phyloP scores from a whole-genome alignment of 306 rosid genomes.

The Adenanthera pavonina region DNA sequence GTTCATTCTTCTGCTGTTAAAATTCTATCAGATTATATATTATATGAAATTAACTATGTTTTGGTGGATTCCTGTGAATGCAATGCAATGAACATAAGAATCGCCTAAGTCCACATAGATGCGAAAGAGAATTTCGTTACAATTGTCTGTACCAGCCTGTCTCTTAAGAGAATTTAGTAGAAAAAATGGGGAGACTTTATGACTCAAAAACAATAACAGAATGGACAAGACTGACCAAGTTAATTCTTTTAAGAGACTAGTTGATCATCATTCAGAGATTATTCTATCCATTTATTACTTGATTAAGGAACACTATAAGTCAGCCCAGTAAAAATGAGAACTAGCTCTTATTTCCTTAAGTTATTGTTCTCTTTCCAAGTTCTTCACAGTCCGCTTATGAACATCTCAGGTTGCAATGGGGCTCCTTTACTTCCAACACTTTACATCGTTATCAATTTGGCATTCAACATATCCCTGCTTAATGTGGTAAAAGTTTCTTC shows the following conservation, averaged over 20 bases:
- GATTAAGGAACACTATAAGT: background rate
- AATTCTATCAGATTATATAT: conserved; percentile 28
- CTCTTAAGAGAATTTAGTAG: background rate
- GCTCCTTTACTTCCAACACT: conserved; percentile 92
- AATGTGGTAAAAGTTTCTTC: conserved; percentile 76
- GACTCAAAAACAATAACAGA: too few relatives aligned
- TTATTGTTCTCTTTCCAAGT: conserved; percentile 10
- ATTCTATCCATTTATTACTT: background rate
- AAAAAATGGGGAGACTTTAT: background rate
- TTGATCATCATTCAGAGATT: conserved; percentile 1
- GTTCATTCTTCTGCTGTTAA: conserved; percentile 33
- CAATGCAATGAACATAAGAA: background rate
- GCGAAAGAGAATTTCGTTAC: background rate
- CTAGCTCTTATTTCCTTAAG: conserved; percentile 27
- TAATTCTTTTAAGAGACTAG: conserved; percentile 1
- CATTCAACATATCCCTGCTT: conserved; percentile 81
- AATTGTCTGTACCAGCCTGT: background rate
- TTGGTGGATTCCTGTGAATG: conserved; percentile 27
- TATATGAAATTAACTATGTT: background rate
- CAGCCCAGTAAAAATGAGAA: background rate
- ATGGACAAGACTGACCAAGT: background rate
- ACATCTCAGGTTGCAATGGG: conserved; percentile 73
- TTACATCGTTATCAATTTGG: conserved; percentile 66
- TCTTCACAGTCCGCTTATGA: conserved; percentile 13
- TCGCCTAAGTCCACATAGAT: background rate